Percentiles rank a stretch among this genome's conserved stretches.
Evolutionary conservation across 2,329 filamentous ascomycete species (phyloP).

Genomic region (Triangularia setosa): DNA sequence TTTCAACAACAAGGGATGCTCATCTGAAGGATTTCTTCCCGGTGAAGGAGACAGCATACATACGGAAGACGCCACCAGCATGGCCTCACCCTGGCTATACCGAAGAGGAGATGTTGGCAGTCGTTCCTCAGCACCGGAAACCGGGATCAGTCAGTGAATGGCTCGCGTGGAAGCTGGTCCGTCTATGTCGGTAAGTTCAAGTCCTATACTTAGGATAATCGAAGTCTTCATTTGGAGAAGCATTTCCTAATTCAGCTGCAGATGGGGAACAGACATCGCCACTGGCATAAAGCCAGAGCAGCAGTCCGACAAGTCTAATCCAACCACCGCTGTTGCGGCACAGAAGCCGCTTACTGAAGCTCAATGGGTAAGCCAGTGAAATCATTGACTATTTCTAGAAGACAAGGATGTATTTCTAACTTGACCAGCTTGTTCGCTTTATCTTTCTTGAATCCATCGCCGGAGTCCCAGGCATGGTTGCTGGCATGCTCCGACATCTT

Average conservation of each 20-base stretch:
- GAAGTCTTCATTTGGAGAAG: background rate
- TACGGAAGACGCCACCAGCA: slow-evolving; percentile 59
- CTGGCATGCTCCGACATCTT: slow-evolving; percentile 87
- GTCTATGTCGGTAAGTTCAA: slow-evolving; percentile 40
- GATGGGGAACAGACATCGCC: slow-evolving; percentile 75
- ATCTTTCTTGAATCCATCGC: slow-evolving; percentile 94
- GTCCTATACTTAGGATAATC: background rate
- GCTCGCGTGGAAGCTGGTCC: slow-evolving; percentile 72
- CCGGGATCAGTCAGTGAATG: slow-evolving; percentile 71
- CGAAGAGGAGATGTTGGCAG: slow-evolving; percentile 69
- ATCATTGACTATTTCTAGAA: background rate
- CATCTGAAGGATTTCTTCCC: slow-evolving; percentile 61
- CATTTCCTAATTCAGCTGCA: slow-evolving; percentile 29
- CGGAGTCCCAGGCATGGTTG: slow-evolving; percentile 95
- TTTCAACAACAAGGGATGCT: slow-evolving; percentile 46
- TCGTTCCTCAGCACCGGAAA: slow-evolving; percentile 73
- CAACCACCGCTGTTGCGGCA: slow-evolving; percentile 51
- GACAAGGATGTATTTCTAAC: background rate
- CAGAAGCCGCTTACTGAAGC: slow-evolving; percentile 68
- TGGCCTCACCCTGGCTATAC: slow-evolving; percentile 74
- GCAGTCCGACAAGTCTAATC: slow-evolving; percentile 55
- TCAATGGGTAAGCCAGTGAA: slow-evolving; percentile 60
- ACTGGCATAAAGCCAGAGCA: slow-evolving; percentile 74
- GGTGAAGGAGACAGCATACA: slow-evolving; percentile 54
- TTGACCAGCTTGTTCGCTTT: slow-evolving; percentile 65